These are phyloP conservation scores for Phycomyces nitens DNA, from an alignment of 192 early-diverging fungal species.

Conservation along the genomic window DNA sequence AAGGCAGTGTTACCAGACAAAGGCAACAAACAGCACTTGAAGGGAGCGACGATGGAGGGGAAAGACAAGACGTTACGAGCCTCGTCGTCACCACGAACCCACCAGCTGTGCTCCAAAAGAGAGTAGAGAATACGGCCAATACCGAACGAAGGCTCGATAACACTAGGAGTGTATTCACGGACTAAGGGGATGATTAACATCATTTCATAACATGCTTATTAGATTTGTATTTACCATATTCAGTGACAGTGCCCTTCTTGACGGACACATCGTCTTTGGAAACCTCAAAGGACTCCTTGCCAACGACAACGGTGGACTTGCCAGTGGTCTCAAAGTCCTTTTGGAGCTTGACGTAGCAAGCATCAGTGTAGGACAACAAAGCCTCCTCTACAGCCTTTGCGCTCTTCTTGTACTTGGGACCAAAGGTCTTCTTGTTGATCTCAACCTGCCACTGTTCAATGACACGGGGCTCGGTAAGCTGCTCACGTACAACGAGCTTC, in stretches of 20 bases:
- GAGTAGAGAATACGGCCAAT: slow-evolving; percentile 96
- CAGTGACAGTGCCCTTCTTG: slow-evolving; percentile 34
- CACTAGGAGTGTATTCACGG: slow-evolving; percentile 95
- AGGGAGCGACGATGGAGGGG: slow-evolving; percentile 88
- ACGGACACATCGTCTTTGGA: slow-evolving; percentile 43
- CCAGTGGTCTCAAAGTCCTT: slow-evolving; percentile 50
- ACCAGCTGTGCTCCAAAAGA: slow-evolving; percentile 94
- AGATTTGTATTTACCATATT: slow-evolving; percentile 26
- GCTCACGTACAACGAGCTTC: slow-evolving; percentile 91
- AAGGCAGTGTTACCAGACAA: slow-evolving; percentile 82
- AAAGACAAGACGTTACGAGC: slow-evolving; percentile 87
- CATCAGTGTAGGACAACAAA: slow-evolving; percentile 55
- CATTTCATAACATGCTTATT: background rate
- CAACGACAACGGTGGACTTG: slow-evolving; percentile 48
- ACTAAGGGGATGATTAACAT: slow-evolving; percentile 38
- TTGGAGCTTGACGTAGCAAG: slow-evolving; percentile 56
- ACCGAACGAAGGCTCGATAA: slow-evolving; percentile 99
- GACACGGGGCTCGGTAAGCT: slow-evolving; percentile 76
- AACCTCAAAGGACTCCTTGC: slow-evolving; percentile 63
- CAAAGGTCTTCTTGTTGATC: slow-evolving; percentile 92
- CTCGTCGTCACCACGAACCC: slow-evolving; percentile 86
- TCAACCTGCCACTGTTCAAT: slow-evolving; percentile 77
- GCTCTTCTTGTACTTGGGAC: slow-evolving; percentile 88
- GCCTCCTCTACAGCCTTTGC: slow-evolving; percentile 84
- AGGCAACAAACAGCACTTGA: slow-evolving; percentile 90